phyloP scores from a whole-genome alignment of 2,329 filamentous ascomycete genomes.

The Thermomyces lanuginosus region DNA sequence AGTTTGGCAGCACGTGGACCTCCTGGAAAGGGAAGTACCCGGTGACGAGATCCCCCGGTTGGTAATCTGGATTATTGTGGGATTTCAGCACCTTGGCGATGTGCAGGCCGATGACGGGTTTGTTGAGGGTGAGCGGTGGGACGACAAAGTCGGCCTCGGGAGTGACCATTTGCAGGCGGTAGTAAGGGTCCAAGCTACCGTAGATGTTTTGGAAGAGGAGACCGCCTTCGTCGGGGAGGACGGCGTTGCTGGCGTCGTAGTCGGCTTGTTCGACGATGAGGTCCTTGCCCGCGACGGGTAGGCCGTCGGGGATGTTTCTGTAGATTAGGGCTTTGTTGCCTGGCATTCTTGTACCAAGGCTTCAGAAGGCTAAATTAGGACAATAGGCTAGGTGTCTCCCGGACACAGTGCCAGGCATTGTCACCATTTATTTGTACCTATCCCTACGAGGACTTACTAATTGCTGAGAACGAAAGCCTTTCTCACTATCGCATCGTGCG shows the following conservation, averaged over 20 bases:
- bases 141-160: slow-evolving; percentile 50
- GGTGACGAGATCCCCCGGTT: slow-evolving; percentile 50
- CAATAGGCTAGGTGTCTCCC: slow-evolving; percentile 3
- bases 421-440: too few species aligned
- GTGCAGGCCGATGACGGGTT: slow-evolving; percentile 50
- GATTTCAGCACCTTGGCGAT: slow-evolving; percentile 52
- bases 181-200: slow-evolving; percentile 69
- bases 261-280: slow-evolving; percentile 48
- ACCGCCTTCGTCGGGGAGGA: slow-evolving; percentile 41
- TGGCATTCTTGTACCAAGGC: too few species aligned
- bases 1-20: slow-evolving; percentile 47
- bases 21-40: slow-evolving; percentile 35
- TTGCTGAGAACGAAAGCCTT: too few species aligned
- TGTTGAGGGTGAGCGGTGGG: slow-evolving; percentile 43
- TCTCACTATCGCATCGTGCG: too few species aligned
- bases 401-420: too few species aligned
- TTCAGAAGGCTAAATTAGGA: slow-evolving; percentile 1
- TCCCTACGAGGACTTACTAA: too few species aligned
- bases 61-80: too few species aligned
- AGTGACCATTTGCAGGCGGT: slow-evolving; percentile 61
- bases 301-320: slow-evolving; percentile 49
- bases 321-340: slow-evolving; percentile 60
- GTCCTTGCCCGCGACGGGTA: slow-evolving; percentile 54
- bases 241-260: slow-evolving; percentile 43
- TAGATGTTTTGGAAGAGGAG: slow-evolving; percentile 55